Base-by-base conservation (phyloP, 2,329 filamentous ascomycete genomes). In the Alternaria metachromatica region DNA sequence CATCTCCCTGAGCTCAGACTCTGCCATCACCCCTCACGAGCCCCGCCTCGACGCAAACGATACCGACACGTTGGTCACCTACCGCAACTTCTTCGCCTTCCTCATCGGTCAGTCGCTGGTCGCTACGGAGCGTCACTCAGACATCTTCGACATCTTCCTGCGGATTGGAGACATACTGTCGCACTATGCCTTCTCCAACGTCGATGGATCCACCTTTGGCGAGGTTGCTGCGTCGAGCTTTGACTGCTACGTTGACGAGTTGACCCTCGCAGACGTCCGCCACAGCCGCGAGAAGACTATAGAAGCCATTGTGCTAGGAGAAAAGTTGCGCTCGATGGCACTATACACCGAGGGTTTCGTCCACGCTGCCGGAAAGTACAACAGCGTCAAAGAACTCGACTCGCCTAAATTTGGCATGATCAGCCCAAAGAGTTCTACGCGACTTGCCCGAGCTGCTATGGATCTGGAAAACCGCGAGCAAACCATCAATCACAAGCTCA, bases 311-410 rank as follows among this genome's bases (percentile, higher is more conserved):
- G 87, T 98, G n/a, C 84, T 99, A 11, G 94, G 92, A 60, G 95
- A 99, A 81, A 88, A 88, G 41, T 92, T 98, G 89, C 90, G 90
- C 62, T 97, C 88, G 51, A 88, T 90, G 72, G 86, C 90, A 8
- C 86, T 99, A 3, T 98, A 97, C 81, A 93, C 92, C 62, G 94
- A 97, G 79, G 93, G 93, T 0, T 98, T 97, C 74, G 89, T 94
- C 6, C 96, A 98, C 78, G 93, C 90, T 0, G 93, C 92, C 10
- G 96, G 95, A 54, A 96, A 96, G 80, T 93, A 87, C 66, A 85
- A 95, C 63, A 87, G 92, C 20, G 86, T 93, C 30, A 88, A 94
- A 63, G 86, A 89, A 58, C 81, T 94, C 50, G 87, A 89, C 46
- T 89, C 88, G 54, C 87, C 89, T 0, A 87, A 96, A 51, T 94